phyloP scores from a whole-genome alignment of 176 grass and related monocot genomes.

The Rhipidocladum racemiflorum region DNA sequence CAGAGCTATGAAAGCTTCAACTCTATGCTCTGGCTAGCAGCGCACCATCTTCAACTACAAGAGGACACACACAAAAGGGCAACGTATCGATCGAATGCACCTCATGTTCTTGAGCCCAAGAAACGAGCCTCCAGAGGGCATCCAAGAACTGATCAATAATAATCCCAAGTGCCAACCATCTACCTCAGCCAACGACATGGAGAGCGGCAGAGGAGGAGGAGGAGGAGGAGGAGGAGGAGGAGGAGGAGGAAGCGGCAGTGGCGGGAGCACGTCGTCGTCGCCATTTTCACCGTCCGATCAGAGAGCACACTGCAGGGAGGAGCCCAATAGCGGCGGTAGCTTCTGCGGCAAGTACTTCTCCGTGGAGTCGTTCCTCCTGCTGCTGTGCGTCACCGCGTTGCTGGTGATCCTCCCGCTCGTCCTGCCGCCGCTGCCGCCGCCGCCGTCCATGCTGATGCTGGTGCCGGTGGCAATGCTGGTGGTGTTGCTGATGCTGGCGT shows the following conservation, averaged over 20 bases:
- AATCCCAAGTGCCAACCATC: not conserved
- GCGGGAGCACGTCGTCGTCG: slow-evolving; percentile 1
- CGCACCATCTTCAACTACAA: not conserved
- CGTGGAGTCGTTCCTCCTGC: slow-evolving; percentile 41
- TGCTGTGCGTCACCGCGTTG: slow-evolving; percentile 59
- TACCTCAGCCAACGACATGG: slow-evolving; percentile 23
- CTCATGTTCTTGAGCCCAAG: slow-evolving; percentile 45
- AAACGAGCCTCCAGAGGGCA: slow-evolving; percentile 30
- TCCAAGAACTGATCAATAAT: slow-evolving; percentile 28
- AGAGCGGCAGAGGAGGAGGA: not conserved
- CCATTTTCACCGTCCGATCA: not conserved
- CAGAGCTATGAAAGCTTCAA: slow-evolving; percentile 12
- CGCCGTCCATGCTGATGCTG: slow-evolving; percentile 72
- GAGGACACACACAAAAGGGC: not conserved
- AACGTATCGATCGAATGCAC: not conserved
- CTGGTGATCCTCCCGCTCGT: slow-evolving; percentile 79
- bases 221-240: not conserved
- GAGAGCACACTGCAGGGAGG: not conserved
- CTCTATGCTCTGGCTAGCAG: not conserved
- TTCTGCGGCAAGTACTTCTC: slow-evolving; percentile 45
- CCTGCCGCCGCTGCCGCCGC: slow-evolving; percentile 80
- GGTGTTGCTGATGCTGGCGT: slow-evolving; percentile 62
- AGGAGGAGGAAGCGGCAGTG: not conserved
- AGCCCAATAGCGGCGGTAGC: not conserved
- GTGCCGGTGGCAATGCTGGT: slow-evolving; percentile 67